Conservation (phyloP, 108 stramenopile genomes). For the Skeletonema menzelii region DNA sequence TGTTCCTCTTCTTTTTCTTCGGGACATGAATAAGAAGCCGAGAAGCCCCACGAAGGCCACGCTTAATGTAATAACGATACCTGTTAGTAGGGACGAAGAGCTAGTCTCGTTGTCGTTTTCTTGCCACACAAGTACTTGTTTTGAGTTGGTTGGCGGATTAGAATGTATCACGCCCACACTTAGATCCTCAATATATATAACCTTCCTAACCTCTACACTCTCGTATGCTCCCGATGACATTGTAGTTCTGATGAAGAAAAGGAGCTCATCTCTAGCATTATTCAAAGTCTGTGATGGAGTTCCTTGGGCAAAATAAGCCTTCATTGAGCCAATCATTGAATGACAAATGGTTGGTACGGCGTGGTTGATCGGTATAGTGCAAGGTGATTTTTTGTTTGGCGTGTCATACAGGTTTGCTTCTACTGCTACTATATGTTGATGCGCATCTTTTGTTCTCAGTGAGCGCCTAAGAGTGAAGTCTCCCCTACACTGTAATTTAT, state of each 20-base stretch:
- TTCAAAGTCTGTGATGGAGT: slow-evolving; percentile 5
- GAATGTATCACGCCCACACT: not conserved
- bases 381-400: slow-evolving; percentile 12
- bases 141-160: not conserved
- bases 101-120: not conserved
- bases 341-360: slow-evolving; percentile 28
- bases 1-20: slow-evolving; percentile 2
- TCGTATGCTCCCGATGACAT: slow-evolving; percentile 38
- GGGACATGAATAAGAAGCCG: slow-evolving; percentile 7
- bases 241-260: slow-evolving; percentile 23
- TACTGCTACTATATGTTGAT: slow-evolving; percentile 19
- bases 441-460: not conserved
- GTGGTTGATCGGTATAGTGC: slow-evolving; percentile 20
- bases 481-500: slow-evolving; percentile 11
- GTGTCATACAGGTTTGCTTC: slow-evolving; percentile 13
- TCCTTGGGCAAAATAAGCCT: slow-evolving; percentile 9
- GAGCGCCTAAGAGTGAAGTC: slow-evolving; percentile 4
- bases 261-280: slow-evolving; percentile 12
- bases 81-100: slow-evolving; percentile 13
- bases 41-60: slow-evolving; percentile 4
- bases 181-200: slow-evolving; percentile 29
- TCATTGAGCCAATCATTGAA: slow-evolving; percentile 33
- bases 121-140: not conserved
- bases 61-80: slow-evolving; percentile 7
- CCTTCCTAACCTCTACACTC: slow-evolving; percentile 18